phyloP scores from a whole-genome alignment of 257 asterid species.

The Nemophila menziesii region DNA sequence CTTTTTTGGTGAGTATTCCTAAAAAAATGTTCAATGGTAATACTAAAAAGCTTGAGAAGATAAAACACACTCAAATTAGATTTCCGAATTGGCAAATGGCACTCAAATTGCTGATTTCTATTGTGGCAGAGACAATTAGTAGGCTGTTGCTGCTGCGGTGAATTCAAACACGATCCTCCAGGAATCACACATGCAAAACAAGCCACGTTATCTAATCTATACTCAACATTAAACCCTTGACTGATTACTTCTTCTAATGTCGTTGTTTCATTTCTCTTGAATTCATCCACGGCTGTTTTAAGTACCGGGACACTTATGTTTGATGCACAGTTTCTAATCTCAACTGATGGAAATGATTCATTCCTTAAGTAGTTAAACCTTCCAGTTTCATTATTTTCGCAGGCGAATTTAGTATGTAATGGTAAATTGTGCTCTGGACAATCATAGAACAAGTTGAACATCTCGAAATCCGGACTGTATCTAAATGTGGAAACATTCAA shows the following conservation, averaged over 20 bases:
- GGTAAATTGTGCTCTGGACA: neutral
- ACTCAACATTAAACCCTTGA: constrained; percentile 11
- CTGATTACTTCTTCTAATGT: constrained; percentile 1
- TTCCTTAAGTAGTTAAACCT: neutral
- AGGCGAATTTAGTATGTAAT: neutral
- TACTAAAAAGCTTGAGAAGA: too few relatives aligned
- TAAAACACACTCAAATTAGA: too few relatives aligned
- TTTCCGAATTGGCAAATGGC: too few relatives aligned
- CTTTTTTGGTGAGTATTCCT: too few relatives aligned
- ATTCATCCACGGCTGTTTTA: neutral
- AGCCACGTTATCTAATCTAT: neutral
- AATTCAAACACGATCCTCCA: constrained; percentile 5
- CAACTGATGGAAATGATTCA: neutral
- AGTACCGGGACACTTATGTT: constrained; percentile 5
- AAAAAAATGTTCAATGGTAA: too few relatives aligned
- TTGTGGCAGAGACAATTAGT: too few relatives aligned
- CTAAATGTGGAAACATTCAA: neutral
- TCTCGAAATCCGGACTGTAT: neutral
- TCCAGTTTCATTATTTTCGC: neutral
- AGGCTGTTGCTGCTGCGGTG: too few relatives aligned
- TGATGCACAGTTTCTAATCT: neutral
- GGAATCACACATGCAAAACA: too few relatives aligned
- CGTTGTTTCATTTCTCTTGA: neutral
- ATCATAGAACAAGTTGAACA: neutral
- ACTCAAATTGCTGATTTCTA: too few relatives aligned